Evolutionary conservation across 306 rosid species (phyloP), one percentile per base, ranked within the genome.

Genomic region (Echinosophora koreensis): DNA sequence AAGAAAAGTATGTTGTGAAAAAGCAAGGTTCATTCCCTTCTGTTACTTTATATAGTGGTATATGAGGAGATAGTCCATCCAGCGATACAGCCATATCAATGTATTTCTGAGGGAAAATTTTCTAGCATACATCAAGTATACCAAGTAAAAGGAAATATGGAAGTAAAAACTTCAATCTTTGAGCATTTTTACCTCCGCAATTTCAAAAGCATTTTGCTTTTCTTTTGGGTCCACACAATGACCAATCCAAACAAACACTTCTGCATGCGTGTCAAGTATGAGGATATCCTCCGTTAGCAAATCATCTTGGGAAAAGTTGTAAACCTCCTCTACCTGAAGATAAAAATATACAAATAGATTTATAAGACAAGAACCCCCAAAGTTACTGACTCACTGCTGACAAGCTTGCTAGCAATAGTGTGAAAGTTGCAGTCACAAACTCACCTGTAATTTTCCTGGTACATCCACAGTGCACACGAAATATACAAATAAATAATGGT

Each of bases 11-110:
- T 73, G 96, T 86, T 47, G 99, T 96, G 84, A 92, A 96, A 86
- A 96, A 91, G 90, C 96, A 89, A 42, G 99, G 98, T 81, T 96
- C 99, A 61, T 93, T 91, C 75, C 98, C 99, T 91, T 96, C 98
- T 12, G 97, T 88, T 54, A 92, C 91, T 88, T 93, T 96, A 82
- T 89, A 96, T 38, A 96, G 81, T 16, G 99, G 98, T 38, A 93
- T 96, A 7, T 76, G 78, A 81, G 89, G 90, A 76, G 97, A 85
- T 79, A 89, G 81, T 51, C 98, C 99, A 52, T 96, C 99, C 27
- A 96, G 80, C 77, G 97, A 89, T 81, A 86, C 90, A 58, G 99
- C 98, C 85, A 89, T 27, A 65, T 89, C 97, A 56, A 96, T 81
- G 86, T 96, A 96, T 88, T 91, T 90, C 99, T 96, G 85, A 65